Conservation (phyloP, 176 grass and related monocot species). For the Avena atlantica region DNA sequence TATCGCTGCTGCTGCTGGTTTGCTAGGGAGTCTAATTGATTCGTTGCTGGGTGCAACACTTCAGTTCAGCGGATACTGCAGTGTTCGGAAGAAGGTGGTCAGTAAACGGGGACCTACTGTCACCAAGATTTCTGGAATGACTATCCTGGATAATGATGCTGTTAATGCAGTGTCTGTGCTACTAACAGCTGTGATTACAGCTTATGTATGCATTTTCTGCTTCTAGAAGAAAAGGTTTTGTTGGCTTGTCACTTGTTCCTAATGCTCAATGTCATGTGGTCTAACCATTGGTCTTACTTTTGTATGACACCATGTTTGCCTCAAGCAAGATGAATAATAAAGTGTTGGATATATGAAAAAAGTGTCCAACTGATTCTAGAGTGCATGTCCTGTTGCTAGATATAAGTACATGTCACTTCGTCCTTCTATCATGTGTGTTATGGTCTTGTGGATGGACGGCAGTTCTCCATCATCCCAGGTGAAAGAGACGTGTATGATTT, state of each 20-base stretch:
- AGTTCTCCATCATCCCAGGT: no score
- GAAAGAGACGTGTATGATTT: no score
- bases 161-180: conserved; percentile 87
- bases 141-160: conserved; percentile 79
- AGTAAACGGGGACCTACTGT: conserved; percentile 73
- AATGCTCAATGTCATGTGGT: conserved; percentile 10
- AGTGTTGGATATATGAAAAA: not conserved
- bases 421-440: no score
- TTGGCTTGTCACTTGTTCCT: conserved; percentile 1
- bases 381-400: no score
- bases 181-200: conserved; percentile 69
- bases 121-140: conserved; percentile 81
- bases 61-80: conserved; percentile 93
- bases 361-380: no score
- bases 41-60: conserved; percentile 93
- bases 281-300: no score
- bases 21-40: conserved; percentile 91
- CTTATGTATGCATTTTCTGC: conserved; percentile 66
- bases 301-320: not conserved
- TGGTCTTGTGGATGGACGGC: no score
- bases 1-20: conserved; percentile 69
- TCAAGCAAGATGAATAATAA: conserved; percentile 18
- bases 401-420: no score
- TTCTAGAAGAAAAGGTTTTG: conserved; percentile 47
- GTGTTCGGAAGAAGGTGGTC: conserved; percentile 90